phyloP scores from a whole-genome alignment of 1,139 yeast species.

The Meyerozyma smithsonii region DNA sequence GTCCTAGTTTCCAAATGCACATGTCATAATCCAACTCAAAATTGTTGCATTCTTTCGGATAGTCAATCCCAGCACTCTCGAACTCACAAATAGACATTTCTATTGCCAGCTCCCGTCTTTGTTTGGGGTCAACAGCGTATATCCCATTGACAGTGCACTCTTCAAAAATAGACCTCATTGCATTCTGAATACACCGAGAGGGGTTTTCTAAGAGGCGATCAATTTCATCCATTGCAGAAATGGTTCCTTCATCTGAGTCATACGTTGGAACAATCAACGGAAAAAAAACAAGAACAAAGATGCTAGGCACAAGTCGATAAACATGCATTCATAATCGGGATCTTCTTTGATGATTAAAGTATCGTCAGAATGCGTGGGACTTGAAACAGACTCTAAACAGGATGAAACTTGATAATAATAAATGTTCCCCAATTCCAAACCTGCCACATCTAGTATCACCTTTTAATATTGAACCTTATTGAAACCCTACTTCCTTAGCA shows the following conservation, averaged over 20 bases:
- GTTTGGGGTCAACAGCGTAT: conserved; percentile 24
- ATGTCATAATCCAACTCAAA: conserved; percentile 12
- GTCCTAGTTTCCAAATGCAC: conserved; percentile 40
- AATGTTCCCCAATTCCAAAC: no score
- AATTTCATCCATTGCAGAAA: background rate
- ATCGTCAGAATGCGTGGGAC: no score
- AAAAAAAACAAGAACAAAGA: no score
- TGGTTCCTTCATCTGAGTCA: background rate
- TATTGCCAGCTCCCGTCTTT: conserved; percentile 40
- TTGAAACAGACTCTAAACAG: no score
- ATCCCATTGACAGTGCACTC: conserved; percentile 27
- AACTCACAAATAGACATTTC: conserved; percentile 53
- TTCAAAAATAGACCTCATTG: conserved; percentile 22
- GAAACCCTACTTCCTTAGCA: no score
- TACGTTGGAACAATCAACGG: no score
- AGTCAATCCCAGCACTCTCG: conserved; percentile 34
- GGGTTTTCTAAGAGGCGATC: background rate
- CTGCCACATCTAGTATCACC: no score
- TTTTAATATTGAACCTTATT: no score
- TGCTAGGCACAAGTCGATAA: no score
- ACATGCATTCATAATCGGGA: no score
- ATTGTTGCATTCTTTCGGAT: conserved; percentile 30
- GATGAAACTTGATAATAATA: no score
- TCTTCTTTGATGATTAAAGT: no score
- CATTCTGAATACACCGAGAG: conserved; percentile 10